phyloP scores from a whole-genome alignment of 805 yeast genomes.

The Pichia phayaonensis region DNA sequence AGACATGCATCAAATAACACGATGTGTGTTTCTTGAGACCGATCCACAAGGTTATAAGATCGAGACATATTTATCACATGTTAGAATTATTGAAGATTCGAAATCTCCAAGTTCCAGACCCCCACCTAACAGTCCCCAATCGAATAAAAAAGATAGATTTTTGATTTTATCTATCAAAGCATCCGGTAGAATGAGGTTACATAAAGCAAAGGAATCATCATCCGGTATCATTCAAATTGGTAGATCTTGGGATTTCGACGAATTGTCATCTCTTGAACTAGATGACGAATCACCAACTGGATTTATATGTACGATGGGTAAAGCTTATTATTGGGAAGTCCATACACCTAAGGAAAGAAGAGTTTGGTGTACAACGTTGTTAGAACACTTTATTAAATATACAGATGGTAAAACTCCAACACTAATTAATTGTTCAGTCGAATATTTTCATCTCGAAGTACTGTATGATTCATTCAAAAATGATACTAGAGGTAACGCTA shows the following conservation, averaged over 20 bases:
- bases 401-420: slow-evolving; percentile 47
- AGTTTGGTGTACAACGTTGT: slow-evolving; percentile 46
- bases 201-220: slow-evolving; percentile 76
- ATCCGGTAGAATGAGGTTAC: slow-evolving; percentile 63
- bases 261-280: slow-evolving; percentile 48
- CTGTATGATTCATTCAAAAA: slow-evolving; percentile 8
- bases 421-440: slow-evolving; percentile 38
- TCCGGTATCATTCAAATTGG: slow-evolving; percentile 82
- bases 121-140: slow-evolving; percentile 40
- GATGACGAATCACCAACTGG: slow-evolving; percentile 50
- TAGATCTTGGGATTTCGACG: slow-evolving; percentile 82
- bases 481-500: background rate
- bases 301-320: slow-evolving; percentile 53
- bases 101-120: slow-evolving; percentile 64
- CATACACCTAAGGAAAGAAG: slow-evolving; percentile 48
- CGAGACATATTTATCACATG: slow-evolving; percentile 69
- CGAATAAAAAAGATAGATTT: slow-evolving; percentile 53
- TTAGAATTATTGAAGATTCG: slow-evolving; percentile 66
- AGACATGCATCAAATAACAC: slow-evolving; percentile 42
- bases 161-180: slow-evolving; percentile 51
- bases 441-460: slow-evolving; percentile 29
- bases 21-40: slow-evolving; percentile 41
- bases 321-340: slow-evolving; percentile 80
- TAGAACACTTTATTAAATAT: slow-evolving; percentile 47
- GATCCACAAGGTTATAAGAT: slow-evolving; percentile 36